phyloP scores from a whole-genome alignment of 352 stramenopile genomes.

The Detonula confervacea region DNA sequence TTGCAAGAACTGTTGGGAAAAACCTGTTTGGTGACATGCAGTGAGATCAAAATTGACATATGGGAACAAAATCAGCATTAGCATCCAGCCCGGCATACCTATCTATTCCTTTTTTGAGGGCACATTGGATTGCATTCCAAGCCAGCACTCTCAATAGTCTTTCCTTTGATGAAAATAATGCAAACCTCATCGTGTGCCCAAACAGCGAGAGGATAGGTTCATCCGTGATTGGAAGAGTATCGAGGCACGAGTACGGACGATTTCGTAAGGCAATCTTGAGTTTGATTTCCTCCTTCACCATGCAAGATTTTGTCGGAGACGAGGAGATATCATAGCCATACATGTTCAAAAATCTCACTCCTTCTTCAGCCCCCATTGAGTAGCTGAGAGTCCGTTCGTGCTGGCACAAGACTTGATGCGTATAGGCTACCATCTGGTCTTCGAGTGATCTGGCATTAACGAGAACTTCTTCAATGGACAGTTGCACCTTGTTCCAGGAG shows the following conservation, averaged over 20 bases:
- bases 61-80: no score
- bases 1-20: constrained; percentile 10
- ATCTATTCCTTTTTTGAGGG: constrained; percentile 16
- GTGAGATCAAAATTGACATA: no score
- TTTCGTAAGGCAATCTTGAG: constrained; percentile 36
- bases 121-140: constrained; percentile 25
- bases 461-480: constrained; percentile 20
- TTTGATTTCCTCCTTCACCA: constrained; percentile 39
- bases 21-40: no score
- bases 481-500: background rate
- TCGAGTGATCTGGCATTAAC: constrained; percentile 6
- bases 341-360: constrained; percentile 23
- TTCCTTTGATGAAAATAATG: constrained; percentile 25
- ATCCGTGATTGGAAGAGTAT: constrained; percentile 12
- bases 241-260: constrained; percentile 19
- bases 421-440: constrained; percentile 26
- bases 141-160: constrained; percentile 8
- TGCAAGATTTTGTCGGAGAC: constrained; percentile 9
- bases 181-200: background rate
- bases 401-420: constrained; percentile 6
- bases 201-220: constrained; percentile 15
- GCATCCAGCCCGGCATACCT: no score
- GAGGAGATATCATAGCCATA: constrained; percentile 34
- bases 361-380: constrained; percentile 13
- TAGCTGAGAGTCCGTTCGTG: constrained; percentile 2